phyloP scores from a whole-genome alignment of 106 monocot genomes.

The Hemerocallis citrina region DNA sequence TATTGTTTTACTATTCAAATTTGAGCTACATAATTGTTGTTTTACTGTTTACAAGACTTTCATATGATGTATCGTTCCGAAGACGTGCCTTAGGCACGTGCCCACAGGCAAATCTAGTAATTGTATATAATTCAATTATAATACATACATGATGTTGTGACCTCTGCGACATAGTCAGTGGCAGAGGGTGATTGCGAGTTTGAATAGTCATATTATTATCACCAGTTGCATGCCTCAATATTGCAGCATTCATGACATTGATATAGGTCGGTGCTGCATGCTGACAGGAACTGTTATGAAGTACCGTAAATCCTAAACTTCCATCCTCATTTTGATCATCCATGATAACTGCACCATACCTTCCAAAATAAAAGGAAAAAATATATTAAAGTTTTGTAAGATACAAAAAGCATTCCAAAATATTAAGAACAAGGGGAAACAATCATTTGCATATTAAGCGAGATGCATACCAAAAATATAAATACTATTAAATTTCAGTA shows the following conservation, averaged over 20 bases:
- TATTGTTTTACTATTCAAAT: too few species aligned
- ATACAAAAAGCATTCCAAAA: not conserved
- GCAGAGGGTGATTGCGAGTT: slow-evolving; percentile 85
- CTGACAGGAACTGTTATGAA: slow-evolving; percentile 88
- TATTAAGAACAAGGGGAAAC: not conserved
- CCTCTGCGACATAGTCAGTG: slow-evolving; percentile 68
- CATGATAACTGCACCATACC: slow-evolving; percentile 94
- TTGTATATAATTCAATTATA: too few species aligned
- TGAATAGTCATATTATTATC: slow-evolving; percentile 67
- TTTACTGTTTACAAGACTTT: too few species aligned
- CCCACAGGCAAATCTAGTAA: too few species aligned
- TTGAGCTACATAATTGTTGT: too few species aligned
- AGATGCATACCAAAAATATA: not conserved
- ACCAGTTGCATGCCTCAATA: slow-evolving; percentile 56
- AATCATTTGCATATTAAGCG: not conserved
- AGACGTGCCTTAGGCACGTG: too few species aligned
- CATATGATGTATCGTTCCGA: too few species aligned
- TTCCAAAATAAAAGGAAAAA: slow-evolving; percentile 16
- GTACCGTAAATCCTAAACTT: slow-evolving; percentile 69
- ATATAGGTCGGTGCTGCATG: slow-evolving; percentile 89
- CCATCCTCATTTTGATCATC: slow-evolving; percentile 67
- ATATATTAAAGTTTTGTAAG: not conserved
- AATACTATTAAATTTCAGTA: too few species aligned
- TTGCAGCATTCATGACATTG: slow-evolving; percentile 82
- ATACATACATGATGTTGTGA: slow-evolving; percentile 71